Evolutionary conservation across 2,329 filamentous ascomycete species (phyloP), one percentile per base, ranked within the genome.

Genomic region (Elsinoe arachidis): DNA sequence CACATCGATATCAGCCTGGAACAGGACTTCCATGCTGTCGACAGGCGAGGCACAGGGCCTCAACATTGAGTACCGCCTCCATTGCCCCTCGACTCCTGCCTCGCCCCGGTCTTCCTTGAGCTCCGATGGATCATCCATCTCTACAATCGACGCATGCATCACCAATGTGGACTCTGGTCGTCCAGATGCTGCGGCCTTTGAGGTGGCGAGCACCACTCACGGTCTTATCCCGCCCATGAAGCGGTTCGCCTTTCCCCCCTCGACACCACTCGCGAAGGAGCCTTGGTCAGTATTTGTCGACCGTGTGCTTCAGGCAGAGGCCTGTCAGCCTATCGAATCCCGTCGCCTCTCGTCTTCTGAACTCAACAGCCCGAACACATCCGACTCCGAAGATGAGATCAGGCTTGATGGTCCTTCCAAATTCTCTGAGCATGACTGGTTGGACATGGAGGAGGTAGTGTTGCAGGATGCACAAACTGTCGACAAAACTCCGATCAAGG

Each of bases 1-100:
- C 9, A 30, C 38, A 14, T 34, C 37, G 2, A 17, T 55, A 14
- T 43, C 53, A 2, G 53, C 53, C 14, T 55, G 53, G 53, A 55
- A 55, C 19, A 15, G 53, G 12, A 55, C 39, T 14, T 55, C 53
- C 10, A 55, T 55, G 53, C 21, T 43, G 23, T 55, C 53, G 5
- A 43, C 39, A 26, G 35, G 19, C 10, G 53, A 55, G 10, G n/a
- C 15, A 7, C 7, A 12, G 17, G 15, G 30, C 38, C 7, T 7
- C 23, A 17, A 55, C 37, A 12, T 55, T 19, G 17, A 43, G 21
- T 55, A 55, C 38, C 53, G 39, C 23, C 14, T 55, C 14, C 53
- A 55, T 19, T 34, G 19, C 23, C 12, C 39, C 15, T 35, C 53
- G 6, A 34, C 37, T 2, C 11, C 37, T 21, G 34, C 23, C 19